Evolutionary conservation across 2,329 filamentous ascomycete species (phyloP).

Genomic region (Graphium sp.): DNA sequence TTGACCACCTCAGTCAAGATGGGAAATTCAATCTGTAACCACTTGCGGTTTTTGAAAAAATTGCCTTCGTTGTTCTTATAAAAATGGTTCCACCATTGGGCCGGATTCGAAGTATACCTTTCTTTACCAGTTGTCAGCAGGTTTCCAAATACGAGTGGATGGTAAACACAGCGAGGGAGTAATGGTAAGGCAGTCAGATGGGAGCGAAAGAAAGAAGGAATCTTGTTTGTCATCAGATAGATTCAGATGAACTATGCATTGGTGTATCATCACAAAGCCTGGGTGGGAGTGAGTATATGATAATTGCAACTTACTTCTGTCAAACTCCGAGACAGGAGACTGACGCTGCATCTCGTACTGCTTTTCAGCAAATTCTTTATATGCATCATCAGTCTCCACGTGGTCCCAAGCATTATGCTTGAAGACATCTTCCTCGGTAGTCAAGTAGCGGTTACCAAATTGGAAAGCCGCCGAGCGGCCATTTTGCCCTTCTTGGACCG

Average conservation of each 20-base stretch:
- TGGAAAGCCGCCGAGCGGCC: constrained; percentile 86
- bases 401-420: constrained; percentile 99
- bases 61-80: constrained; percentile 96
- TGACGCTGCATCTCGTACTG: constrained; percentile 77
- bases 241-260: constrained; percentile 60
- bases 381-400: constrained; percentile 79
- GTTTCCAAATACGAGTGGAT: constrained; percentile 3
- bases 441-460: constrained; percentile 78
- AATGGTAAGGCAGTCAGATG: constrained; percentile 39
- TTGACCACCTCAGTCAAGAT: constrained; percentile 61
- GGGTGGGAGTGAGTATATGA: constrained; percentile 1
- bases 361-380: constrained; percentile 68
- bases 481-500: no score
- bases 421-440: constrained; percentile 77
- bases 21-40: constrained; percentile 92
- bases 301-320: constrained; percentile 45
- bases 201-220: constrained; percentile 54
- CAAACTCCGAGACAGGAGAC: constrained; percentile 80
- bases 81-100: constrained; percentile 96
- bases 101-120: constrained; percentile 78
- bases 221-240: constrained; percentile 42
- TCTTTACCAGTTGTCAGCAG: constrained; percentile 20
- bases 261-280: constrained; percentile 37
- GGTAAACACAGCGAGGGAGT: constrained; percentile 4
- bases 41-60: constrained; percentile 98